Conservation (phyloP, 805 yeast genomes). For the Suhomyces sp. region DNA sequence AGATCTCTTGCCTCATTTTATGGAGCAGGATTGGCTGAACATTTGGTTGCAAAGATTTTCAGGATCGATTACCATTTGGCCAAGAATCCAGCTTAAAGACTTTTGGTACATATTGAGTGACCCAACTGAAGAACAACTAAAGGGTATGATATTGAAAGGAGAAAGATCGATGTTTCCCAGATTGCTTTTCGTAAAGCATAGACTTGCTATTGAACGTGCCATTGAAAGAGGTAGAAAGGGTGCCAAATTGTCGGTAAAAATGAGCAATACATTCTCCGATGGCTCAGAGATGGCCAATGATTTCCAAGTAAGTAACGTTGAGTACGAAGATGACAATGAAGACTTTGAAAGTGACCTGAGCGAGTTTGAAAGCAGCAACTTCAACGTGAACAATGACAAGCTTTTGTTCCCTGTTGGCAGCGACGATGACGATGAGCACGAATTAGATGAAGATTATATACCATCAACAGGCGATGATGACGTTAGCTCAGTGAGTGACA, state of each 20-base stretch:
- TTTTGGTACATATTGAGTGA: conserved; percentile 65
- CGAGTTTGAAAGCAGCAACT: not conserved
- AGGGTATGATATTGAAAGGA: conserved; percentile 57
- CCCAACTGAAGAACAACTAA: conserved; percentile 60
- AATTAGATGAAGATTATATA: conserved; percentile 5
- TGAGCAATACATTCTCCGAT: conserved; percentile 13
- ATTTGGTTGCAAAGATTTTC: conserved; percentile 72
- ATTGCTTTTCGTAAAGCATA: conserved; percentile 60
- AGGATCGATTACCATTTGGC: conserved; percentile 78
- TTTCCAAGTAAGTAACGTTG: conserved; percentile 8
- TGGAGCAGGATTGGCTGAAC: conserved; percentile 80
- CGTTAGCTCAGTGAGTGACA: not conserved
- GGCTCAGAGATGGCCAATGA: conserved; percentile 6
- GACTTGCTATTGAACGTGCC: conserved; percentile 63
- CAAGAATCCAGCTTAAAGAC: conserved; percentile 58
- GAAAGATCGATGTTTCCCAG: conserved; percentile 67
- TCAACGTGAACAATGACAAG: not conserved
- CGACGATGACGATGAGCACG: conserved; percentile 8
- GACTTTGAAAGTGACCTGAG: conserved; percentile 8
- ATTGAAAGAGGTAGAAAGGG: conserved; percentile 51
- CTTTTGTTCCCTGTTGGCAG: conserved; percentile 4
- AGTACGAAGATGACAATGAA: conserved; percentile 13
- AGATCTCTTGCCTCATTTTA: conserved; percentile 63
- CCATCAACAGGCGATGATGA: conserved; percentile 2
- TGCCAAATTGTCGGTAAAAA: conserved; percentile 16